These are phyloP conservation scores for Termitomyces sp. DNA, from an alignment of 768 basidiomycete species.

Conservation along the genomic window DNA sequence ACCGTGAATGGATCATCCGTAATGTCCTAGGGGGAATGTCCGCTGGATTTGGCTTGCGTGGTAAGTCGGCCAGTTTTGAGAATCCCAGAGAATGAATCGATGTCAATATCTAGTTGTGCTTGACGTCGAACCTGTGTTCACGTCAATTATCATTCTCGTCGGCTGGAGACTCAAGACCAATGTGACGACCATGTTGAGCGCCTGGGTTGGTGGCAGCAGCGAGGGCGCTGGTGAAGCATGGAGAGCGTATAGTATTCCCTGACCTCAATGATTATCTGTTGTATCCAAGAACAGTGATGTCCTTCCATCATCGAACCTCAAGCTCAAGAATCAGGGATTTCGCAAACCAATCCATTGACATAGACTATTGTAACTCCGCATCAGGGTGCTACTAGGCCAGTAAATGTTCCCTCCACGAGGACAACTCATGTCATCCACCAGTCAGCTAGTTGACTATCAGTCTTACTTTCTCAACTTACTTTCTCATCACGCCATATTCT, in stretches of 20 bases:
- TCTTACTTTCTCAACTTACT: too few species aligned
- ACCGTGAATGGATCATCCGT: conserved; percentile 81
- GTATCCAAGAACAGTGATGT: neutral
- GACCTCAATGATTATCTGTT: conserved; percentile 6
- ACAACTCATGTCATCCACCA: too few species aligned
- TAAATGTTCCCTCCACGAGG: too few species aligned
- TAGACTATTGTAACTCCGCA: too few species aligned
- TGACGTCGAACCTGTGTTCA: conserved; percentile 71
- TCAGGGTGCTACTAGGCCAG: too few species aligned
- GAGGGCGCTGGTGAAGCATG: conserved; percentile 61
- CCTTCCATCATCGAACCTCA: neutral
- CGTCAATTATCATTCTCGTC: conserved; percentile 66
- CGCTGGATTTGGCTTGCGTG: conserved; percentile 80
- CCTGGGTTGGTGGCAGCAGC: conserved; percentile 63
- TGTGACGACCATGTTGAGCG: conserved; percentile 56
- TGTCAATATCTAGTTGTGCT: conserved; percentile 58
- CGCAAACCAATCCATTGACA: neutral
- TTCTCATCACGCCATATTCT: too few species aligned
- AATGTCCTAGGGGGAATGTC: conserved; percentile 86
- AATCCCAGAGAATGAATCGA: neutral
- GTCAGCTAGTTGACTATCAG: too few species aligned
- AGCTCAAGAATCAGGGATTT: neutral
- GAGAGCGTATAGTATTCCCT: conserved; percentile 82
- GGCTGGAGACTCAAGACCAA: conserved; percentile 74
- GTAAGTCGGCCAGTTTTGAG: conserved; percentile 32